Percentiles rank a stretch among this genome's conserved stretches.
Conservation (phyloP, 352 stramenopile species). For the Globisporangium uncinulatum region DNA sequence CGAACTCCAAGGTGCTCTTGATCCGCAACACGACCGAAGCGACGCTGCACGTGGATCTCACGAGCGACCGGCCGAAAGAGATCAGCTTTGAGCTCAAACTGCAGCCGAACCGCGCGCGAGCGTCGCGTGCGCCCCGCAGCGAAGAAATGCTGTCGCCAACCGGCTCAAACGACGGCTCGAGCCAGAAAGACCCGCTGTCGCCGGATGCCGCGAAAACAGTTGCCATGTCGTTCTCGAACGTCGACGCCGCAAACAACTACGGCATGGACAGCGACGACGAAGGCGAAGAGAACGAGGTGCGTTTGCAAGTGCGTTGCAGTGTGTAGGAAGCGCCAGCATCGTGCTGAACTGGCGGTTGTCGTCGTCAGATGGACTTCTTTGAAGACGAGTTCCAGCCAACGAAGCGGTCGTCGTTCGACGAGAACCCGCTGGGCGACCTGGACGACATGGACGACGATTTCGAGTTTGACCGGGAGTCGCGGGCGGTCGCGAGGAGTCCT, state of each 20-base stretch:
- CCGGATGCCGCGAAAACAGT: conserved; percentile 43
- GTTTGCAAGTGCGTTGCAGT: not conserved
- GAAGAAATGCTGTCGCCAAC: conserved; percentile 70
- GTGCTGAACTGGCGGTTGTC: not conserved
- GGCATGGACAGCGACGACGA: conserved; percentile 82
- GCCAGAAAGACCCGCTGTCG: conserved; percentile 59
- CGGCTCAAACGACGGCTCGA: conserved; percentile 69
- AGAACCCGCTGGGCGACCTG: conserved; percentile 59
- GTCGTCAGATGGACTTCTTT: conserved; percentile 56
- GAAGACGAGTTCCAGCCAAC: conserved; percentile 65
- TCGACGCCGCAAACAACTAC: conserved; percentile 38
- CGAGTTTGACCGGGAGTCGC: conserved; percentile 79
- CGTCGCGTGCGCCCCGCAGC: conserved; percentile 42
- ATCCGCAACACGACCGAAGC: conserved; percentile 84
- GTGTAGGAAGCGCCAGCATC: not conserved
- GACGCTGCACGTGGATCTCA: conserved; percentile 78
- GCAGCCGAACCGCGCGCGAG: conserved; percentile 59
- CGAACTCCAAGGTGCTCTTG: conserved; percentile 76
- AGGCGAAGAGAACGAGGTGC: conserved; percentile 78
- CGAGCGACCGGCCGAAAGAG: conserved; percentile 84
- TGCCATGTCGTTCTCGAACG: conserved; percentile 45
- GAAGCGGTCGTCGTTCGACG: conserved; percentile 77
- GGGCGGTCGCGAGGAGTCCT: conserved; percentile 36
- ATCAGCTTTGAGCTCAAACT: conserved; percentile 86
- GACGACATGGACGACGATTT: conserved; percentile 87